Percentiles rank a stretch among this genome's conserved stretches.
Conservation (phyloP, 352 stramenopile species). For the Peronospora destructor region DNA sequence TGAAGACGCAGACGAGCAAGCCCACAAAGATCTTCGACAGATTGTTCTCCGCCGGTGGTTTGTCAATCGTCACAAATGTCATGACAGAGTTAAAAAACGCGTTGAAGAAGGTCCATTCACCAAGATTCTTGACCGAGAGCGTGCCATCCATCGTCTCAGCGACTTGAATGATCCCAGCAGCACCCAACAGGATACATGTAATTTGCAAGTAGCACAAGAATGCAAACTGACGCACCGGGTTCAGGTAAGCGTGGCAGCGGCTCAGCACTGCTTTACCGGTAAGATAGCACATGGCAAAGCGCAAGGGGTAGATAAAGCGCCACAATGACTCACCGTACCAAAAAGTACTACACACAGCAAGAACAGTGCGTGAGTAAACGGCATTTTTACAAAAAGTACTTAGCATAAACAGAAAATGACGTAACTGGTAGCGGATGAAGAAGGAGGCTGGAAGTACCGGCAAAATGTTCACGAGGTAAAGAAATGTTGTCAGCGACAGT, state of each 20-base stretch:
- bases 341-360: conserved; percentile 42
- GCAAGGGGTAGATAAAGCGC: conserved; percentile 79
- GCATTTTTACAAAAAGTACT: neutral
- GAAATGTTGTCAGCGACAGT: conserved; percentile 46
- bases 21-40: conserved; percentile 78
- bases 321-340: conserved; percentile 73
- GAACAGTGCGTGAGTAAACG: neutral
- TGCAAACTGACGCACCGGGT: conserved; percentile 72
- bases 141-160: conserved; percentile 68
- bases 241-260: conserved; percentile 72
- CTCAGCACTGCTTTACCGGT: conserved; percentile 66
- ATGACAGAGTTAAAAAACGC: conserved; percentile 86
- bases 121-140: conserved; percentile 42
- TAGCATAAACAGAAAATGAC: conserved; percentile 5
- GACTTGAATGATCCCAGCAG: conserved; percentile 79
- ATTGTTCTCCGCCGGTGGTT: conserved; percentile 71
- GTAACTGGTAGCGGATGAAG: conserved; percentile 67
- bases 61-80: conserved; percentile 84
- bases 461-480: conserved; percentile 58
- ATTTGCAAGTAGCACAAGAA: conserved; percentile 82
- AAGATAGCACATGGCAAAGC: conserved; percentile 79
- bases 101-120: conserved; percentile 87
- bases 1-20: conserved; percentile 75
- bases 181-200: conserved; percentile 62
- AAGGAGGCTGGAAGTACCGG: conserved; percentile 74